Conservation (phyloP, 2,329 filamentous ascomycete genomes). For the Paradendryphiella salina region DNA sequence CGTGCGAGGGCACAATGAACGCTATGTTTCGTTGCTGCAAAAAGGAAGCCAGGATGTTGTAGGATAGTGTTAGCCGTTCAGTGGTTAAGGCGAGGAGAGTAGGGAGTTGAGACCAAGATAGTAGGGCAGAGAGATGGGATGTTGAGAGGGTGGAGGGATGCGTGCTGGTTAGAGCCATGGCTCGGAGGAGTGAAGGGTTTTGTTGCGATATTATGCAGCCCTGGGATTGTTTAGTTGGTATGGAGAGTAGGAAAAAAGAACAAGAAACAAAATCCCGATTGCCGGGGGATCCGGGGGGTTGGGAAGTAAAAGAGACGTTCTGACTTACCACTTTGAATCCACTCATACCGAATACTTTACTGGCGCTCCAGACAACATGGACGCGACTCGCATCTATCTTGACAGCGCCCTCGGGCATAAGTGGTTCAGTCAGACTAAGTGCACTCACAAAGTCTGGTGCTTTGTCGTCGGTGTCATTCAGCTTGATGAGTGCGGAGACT, state of each 20-base stretch:
- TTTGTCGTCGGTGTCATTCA: constrained; percentile 12
- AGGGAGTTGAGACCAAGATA: constrained; percentile 33
- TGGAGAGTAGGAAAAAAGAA: too few relatives aligned
- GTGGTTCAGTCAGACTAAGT: constrained; percentile 33
- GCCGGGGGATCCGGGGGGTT: too few relatives aligned
- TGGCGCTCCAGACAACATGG: constrained; percentile 39
- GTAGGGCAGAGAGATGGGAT: constrained; percentile 27
- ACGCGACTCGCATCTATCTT: constrained; percentile 40
- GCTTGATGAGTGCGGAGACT: constrained; percentile 24
- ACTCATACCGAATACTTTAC: constrained; percentile 37
- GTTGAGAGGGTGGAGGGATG: constrained; percentile 28
- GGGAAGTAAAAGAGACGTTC: neutral
- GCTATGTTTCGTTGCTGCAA: constrained; percentile 23
- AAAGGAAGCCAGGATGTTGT: constrained; percentile 19
- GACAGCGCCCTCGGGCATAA: constrained; percentile 33
- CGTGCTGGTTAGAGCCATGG: constrained; percentile 24
- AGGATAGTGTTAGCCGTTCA: constrained; percentile 29
- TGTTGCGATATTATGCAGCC: constrained; percentile 40
- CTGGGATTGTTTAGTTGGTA: constrained; percentile 16
- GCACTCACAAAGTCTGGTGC: constrained; percentile 30
- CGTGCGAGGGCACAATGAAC: constrained; percentile 31
- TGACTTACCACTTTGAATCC: constrained; percentile 36
- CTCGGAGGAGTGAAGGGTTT: constrained; percentile 29
- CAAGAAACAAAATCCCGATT: too few relatives aligned
- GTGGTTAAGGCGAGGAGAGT: constrained; percentile 32